Base-by-base conservation (phyloP, 768 basidiomycete species). In the Cubamyces sp. region DNA sequence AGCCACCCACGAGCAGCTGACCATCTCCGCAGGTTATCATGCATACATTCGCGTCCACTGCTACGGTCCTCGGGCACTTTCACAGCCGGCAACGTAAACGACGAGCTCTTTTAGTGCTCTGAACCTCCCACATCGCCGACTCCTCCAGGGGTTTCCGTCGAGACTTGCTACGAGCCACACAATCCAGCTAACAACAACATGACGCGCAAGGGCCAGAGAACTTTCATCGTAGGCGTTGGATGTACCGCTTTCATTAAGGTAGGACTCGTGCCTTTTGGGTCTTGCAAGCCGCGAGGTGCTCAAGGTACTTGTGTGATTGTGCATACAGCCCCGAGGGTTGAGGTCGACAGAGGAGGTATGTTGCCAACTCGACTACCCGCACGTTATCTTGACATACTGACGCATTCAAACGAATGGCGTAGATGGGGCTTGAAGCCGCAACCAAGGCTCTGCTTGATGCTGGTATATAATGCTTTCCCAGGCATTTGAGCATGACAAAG, bases 401-500 rank as follows among this genome's bases (percentile, higher is more conserved):
- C 34, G 34, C 9, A 9, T 5, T 11, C 34, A 34, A 7, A 34
- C 34, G 18, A 16, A 57, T 19, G 26, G 57, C 28, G 21, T 54
- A 92, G 88, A 92, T 94, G 88, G 92, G 91, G 5, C 77, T 94
- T 45, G 93, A 94, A 73, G 93, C 93, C 1, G 84, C 90, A 0
- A 92, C 91, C 1, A 94, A 95, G 68, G 92, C 93, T 0, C 79
- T 94, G 23, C 82, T 94, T 16, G 93, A 95, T 68, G 92, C 92
- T 65, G 90, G 89, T 87, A 53, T 52, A 75, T 19, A 9, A 1
- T 4, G 41, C 34, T 5, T 34, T 34, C 26, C 42, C 25, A 30
- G 9, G 19, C 5, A 6, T 54, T 11, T 11, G 34, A 34, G 43
- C 19, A n/a, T 43, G 5, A 34, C 6, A 23, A 15, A 18, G 12